These are phyloP conservation scores for Termitomyces sp. DNA, from an alignment of 768 basidiomycete genomes.

Conservation along the genomic window DNA sequence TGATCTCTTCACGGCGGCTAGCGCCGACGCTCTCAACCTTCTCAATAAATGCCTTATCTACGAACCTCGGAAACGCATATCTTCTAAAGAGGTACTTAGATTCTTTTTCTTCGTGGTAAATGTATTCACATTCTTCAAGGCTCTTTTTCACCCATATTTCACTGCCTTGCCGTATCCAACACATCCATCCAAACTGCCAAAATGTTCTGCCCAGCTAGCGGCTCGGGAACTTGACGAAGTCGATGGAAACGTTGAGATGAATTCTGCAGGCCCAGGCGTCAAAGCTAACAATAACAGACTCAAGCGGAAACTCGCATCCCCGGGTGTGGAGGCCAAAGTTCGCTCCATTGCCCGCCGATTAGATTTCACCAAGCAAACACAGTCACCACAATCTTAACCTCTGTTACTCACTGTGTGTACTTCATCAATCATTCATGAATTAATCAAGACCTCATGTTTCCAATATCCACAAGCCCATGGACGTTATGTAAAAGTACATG, in stretches of 20 bases:
- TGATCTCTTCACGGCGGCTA: slow-evolving; percentile 88
- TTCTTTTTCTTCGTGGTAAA: not conserved
- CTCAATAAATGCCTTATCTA: slow-evolving; percentile 75
- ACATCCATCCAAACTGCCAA: slow-evolving; percentile 84
- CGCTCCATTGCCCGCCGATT: slow-evolving; percentile 65
- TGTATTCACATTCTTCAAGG: slow-evolving; percentile 37
- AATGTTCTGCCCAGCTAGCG: slow-evolving; percentile 43
- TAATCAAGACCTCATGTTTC: not conserved
- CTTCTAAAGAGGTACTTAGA: slow-evolving; percentile 61
- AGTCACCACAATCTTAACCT: slow-evolving; percentile 25
- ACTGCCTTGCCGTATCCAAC: slow-evolving; percentile 81
- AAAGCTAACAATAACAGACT: slow-evolving; percentile 52
- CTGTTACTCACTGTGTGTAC: not conserved
- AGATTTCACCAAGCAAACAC: slow-evolving; percentile 54
- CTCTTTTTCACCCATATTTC: slow-evolving; percentile 86
- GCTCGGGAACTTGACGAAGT: slow-evolving; percentile 68
- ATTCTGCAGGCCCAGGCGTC: slow-evolving; percentile 41
- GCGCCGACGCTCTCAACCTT: slow-evolving; percentile 77
- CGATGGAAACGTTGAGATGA: slow-evolving; percentile 63
- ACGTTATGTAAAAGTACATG: slow-evolving; percentile 1
- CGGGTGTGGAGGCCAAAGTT: slow-evolving; percentile 39
- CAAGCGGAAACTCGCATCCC: slow-evolving; percentile 67
- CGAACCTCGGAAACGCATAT: slow-evolving; percentile 79
- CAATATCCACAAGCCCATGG: not conserved
- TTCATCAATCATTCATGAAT: not conserved